Evolutionary conservation across 768 basidiomycete genomes (phyloP), one percentile per base, ranked within the genome.

Genomic region (Mycena chlorophos): DNA sequence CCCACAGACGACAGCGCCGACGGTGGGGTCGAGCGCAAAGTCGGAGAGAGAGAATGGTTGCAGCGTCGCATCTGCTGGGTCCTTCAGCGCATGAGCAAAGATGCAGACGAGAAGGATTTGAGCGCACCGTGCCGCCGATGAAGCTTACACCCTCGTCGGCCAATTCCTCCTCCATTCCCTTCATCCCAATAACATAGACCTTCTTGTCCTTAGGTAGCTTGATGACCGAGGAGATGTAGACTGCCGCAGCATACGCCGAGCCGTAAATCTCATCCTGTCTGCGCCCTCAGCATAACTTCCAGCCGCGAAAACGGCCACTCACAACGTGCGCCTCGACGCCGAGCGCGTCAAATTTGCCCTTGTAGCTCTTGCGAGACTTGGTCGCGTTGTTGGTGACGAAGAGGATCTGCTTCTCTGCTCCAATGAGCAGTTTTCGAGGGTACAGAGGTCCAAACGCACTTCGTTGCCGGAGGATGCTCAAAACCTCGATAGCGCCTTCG

Each of bases 341-440:
- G 50, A 98, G 81, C 65, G 85, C 79, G 71, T 98, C 93, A 68
- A 99, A 97, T 71, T 95, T 96, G 42, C 73, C 74, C 77, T 92
- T 94, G 82, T 95, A 95, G 68, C 74, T 86, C 68, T 74, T 83
- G 59, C 97, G 78, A 4, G 94, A 96, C 74, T 98, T 96, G 52
- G 88, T 91, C 43, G 96, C 95, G 69, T 98, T 99, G 75, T 99
- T 99, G 17, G 95, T 98, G 49, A 97, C 94, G 66, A 98, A 98
- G 10, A 98, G 73, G 28, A 97, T 75, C 56, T 83, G 80, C 78
- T 92, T 98, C 67, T 80, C 93, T 93, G 69, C 30, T 28, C 23
- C 23, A 55, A 58, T 45, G 51, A 57, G 19, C 14, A 51, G 38
- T 46, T 30, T 40, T 37, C 14, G 42, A 40, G 43, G 42, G 22